Base-by-base conservation (phyloP, 1,139 yeast genomes). In the Wickerhamomyces sp. region DNA sequence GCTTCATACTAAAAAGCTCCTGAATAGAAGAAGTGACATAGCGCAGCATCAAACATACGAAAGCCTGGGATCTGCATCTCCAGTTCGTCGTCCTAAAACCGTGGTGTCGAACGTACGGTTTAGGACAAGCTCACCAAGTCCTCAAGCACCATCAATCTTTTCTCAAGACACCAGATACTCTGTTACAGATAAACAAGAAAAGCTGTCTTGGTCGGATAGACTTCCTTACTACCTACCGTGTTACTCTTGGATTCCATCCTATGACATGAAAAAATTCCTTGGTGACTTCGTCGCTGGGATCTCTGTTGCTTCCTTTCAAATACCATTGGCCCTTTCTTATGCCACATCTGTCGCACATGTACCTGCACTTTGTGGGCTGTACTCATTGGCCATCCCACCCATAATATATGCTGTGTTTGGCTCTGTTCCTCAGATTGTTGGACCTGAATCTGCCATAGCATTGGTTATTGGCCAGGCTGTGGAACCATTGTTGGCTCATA, bases 371-470 rank as follows among this genome's bases (percentile, higher is more conserved):
- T 84, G 90, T 50, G 99, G 98, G 0, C 72, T 93, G 10, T 77
- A 82, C 53, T 91, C 95, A 0, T 71, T 91, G 45, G 91, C 90
- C 0, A 69, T 91, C 5, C 83, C 96, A 1, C 98, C 98, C 0
- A 68, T 91, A 41, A 73, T 93, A 5, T 93, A 93, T 61, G 74
- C 88, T 44, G 54, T 91, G 1, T 76, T 91, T 60, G 98, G 99
- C 0, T 83, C 96, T 27, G 96, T 90, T 1, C 98, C 98, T 0
- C 95, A 86, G 59, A 87, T 91, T 45, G 95, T 91, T 8, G 98
- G 98, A 0, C 99, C 99, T 0, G 99, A 93, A 61, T 94, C 93
- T 9, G 96, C 98, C 2, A 85, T 91, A 30, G 86, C 95, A 1
- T 72, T 93, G 61, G 84, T 93, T 37, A 88, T 93, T 3, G 98